phyloP scores from a whole-genome alignment of 805 yeast genomes.

The Sporopachydermia lactativora region DNA sequence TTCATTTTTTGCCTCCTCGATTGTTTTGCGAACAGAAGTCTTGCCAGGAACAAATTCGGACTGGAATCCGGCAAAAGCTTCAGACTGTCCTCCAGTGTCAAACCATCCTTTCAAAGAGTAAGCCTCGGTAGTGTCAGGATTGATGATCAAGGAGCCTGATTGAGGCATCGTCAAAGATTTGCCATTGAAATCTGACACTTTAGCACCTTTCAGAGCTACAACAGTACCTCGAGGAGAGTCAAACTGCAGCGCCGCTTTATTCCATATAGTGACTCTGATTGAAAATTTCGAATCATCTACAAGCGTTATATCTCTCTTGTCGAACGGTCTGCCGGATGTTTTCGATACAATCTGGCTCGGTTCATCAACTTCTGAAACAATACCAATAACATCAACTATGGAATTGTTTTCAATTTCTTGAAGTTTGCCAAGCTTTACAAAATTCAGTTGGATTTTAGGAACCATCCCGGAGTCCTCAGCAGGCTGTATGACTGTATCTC shows the following conservation, averaged over 20 bases:
- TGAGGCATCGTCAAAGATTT: constrained; percentile 70
- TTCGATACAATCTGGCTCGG: constrained; percentile 70
- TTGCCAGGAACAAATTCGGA: constrained; percentile 29
- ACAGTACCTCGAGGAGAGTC: constrained; percentile 61
- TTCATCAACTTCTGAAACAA: constrained; percentile 63
- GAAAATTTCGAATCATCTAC: constrained; percentile 78
- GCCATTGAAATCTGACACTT: constrained; percentile 81
- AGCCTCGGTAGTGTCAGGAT: constrained; percentile 86
- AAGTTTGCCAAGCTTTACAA: constrained; percentile 53
- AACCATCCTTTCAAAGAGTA: constrained; percentile 90
- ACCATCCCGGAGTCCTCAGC: constrained; percentile 50
- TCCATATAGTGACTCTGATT: constrained; percentile 81
- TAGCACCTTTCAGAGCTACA: constrained; percentile 84
- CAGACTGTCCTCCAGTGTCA: constrained; percentile 59
- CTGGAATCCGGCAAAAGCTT: constrained; percentile 47
- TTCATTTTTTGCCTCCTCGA: constrained; percentile 49
- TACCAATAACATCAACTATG: constrained; percentile 77
- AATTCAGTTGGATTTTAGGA: constrained; percentile 68
- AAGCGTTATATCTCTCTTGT: constrained; percentile 75
- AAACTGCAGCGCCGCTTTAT: constrained; percentile 71
- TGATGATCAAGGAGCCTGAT: constrained; percentile 57
- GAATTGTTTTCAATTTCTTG: constrained; percentile 57
- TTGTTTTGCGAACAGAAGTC: constrained; percentile 46
- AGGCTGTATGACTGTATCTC: constrained; percentile 63
- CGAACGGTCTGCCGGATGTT: constrained; percentile 79